Base-by-base conservation (phyloP, 2,329 filamentous ascomycete species). In the Aspergillus ibericus region DNA sequence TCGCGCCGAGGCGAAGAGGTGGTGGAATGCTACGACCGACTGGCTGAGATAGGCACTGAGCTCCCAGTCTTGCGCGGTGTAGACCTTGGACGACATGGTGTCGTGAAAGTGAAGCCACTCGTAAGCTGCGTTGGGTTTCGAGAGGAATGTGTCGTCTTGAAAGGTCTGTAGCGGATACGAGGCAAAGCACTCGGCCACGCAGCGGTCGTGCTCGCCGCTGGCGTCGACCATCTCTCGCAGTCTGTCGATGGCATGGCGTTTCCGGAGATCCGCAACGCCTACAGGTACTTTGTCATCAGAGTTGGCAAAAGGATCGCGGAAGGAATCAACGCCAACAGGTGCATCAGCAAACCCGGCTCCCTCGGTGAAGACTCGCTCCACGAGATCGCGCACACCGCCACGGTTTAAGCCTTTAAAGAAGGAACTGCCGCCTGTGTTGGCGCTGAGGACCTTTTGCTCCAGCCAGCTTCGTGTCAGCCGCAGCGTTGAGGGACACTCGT, bases 71-170 rank as follows among this genome's bases (percentile, higher is more conserved):
- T 97, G 93, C 59, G 85, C 88, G n/a, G 86, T 80, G 71, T 88
- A 96, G 1, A 98, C 83, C 38, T 88, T 86, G 0, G 88, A 87
- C 22, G 91, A 92, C 62, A 96, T 87, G 0, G 82, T 80, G 68
- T 98, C 95, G 75, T 97, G 91, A 75, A 99, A 98, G 73, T 96
- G 83, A 56, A 99, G 84, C 95, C 95, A 99, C 70, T 97, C 93
- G 74, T 96, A 96, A 0, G 91, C 91, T 1, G 84, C 80, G 64
- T 89, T 87, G 0, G 96, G 96, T 71, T 99, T 99, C 34, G 88
- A 90, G 32, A 99, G 86, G 66, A 91, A 89, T 0, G 88, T 89
- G 74, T 99, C 95, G 72, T 99, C 95, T 77, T 97, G 96, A 76
- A 90, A 99, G 18, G 92, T 88, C 66, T 92, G 90, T 42, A 86